phyloP scores from a whole-genome alignment of 495 filamentous ascomycete species.

The Aspergillus haitiensis region DNA sequence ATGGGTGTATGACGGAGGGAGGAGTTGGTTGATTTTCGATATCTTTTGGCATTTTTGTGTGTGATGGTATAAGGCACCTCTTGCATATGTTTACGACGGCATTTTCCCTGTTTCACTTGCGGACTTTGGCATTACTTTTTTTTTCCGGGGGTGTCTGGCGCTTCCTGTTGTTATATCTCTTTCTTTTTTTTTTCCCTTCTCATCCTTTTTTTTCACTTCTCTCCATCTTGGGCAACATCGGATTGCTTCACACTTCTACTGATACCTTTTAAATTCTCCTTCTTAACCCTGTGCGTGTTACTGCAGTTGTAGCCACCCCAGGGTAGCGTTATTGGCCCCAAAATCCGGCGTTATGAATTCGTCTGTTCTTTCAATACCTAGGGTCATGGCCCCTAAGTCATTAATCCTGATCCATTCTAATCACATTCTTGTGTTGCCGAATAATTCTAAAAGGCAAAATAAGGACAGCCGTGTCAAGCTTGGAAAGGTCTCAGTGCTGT shows the following conservation, averaged over 20 bases:
- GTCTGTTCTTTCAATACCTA: not conserved
- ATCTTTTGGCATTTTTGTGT: constrained; percentile 46
- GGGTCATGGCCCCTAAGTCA: no score
- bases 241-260: constrained; percentile 33
- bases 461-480: no score
- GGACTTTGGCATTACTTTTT: constrained; percentile 40
- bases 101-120: constrained; percentile 41
- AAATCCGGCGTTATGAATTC: constrained; percentile 5
- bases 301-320: constrained; percentile 33
- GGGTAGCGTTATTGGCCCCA: constrained; percentile 25
- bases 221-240: constrained; percentile 26
- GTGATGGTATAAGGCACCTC: constrained; percentile 44
- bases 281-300: constrained; percentile 25
- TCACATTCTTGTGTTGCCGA: no score
- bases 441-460: no score
- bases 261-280: constrained; percentile 35
- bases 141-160: constrained; percentile 42
- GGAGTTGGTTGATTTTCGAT: constrained; percentile 39
- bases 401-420: no score
- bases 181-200: not conserved
- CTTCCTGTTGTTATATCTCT: constrained; percentile 17
- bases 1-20: constrained; percentile 25
- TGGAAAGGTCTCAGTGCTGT: no score
- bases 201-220: constrained; percentile 26
- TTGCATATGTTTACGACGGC: constrained; percentile 52